Base-by-base conservation (phyloP, 495 filamentous ascomycete genomes). In the Viridothelium virens region DNA sequence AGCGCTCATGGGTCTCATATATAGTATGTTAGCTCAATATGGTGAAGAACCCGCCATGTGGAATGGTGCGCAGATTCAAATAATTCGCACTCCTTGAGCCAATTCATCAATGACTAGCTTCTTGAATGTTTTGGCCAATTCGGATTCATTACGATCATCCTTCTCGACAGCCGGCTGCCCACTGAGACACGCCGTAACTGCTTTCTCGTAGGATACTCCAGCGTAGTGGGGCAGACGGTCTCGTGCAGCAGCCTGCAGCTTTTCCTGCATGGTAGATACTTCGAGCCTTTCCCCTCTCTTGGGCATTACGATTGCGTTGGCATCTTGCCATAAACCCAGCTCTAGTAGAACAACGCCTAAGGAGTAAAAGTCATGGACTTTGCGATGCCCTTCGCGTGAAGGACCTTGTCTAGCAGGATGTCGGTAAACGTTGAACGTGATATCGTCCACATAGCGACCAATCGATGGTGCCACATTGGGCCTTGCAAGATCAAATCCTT, bases 261-360 rank as follows among this genome's bases (percentile, higher is more conserved):
- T 53, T 14, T 53, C 1, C 48, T 12, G n/a, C 48, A 53, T 53
- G 10, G 5, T 5, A 53, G 16, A 12, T 18, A 14, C 16, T 53
- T 53, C 48, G 25, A 53, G 48, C 48, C 16, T 53, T 53, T 53
- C 48, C 16, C n/a, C 10, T 53, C n/a, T 53, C 48, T 18, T 53
- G 41, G 41, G 41, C 9, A 16, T 16, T 1, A 46, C 41, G 14
- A 46, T 46, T 0, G 41, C 41, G 41, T 46, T 46, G 1, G 41
- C 41, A 46, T 46, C 41, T 16, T 46, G 41, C 41, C 41, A 46
- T 46, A 46, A 46, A 16, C 41, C 41, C 41, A 46, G 9, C 14
- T 46, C 41, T 16, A 46, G 41, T 46, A 46, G 14, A 46, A 46
- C 41, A 16, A 46, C 41, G 14, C 41, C 41, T 46, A 46, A 16